phyloP scores from a whole-genome alignment of 257 asterid genomes.

The Scutellaria baicalensis region DNA sequence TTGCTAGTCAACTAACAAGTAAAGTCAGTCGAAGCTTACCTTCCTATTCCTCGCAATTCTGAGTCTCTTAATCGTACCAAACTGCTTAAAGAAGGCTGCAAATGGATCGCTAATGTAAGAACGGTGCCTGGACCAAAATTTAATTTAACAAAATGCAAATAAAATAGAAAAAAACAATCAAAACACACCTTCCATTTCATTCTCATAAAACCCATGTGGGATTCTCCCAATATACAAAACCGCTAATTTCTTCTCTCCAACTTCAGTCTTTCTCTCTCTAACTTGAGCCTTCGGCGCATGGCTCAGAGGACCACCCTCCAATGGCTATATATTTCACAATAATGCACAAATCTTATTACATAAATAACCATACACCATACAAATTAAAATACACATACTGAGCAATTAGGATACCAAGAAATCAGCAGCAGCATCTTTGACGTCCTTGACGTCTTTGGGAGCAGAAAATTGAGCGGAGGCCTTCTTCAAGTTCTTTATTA shows the following conservation, averaged over 20 bases:
- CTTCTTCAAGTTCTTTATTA: constrained; percentile 38
- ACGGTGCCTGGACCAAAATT: neutral
- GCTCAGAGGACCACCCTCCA: constrained; percentile 75
- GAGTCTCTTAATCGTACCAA: constrained; percentile 79
- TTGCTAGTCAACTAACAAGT: neutral
- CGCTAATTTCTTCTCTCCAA: constrained; percentile 48
- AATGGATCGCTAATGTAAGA: neutral
- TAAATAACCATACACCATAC: neutral
- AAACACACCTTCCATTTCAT: constrained; percentile 80
- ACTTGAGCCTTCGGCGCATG: constrained; percentile 31
- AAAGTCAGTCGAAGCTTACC: constrained; percentile 39
- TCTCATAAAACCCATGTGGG: constrained; percentile 95
- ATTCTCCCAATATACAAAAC: constrained; percentile 86
- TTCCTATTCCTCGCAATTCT: constrained; percentile 81
- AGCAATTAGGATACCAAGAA: constrained; percentile 35
- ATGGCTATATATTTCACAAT: constrained; percentile 34
- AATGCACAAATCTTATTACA: neutral
- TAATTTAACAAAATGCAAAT: neutral
- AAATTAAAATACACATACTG: neutral
- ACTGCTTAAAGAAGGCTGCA: constrained; percentile 92
- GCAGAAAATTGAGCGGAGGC: constrained; percentile 38
- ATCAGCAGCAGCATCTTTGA: constrained; percentile 41
- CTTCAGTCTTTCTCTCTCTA: constrained; percentile 40
- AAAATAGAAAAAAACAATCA: neutral
- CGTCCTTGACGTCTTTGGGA: constrained; percentile 16